phyloP scores from a whole-genome alignment of 768 basidiomycete species.

The Termitomyces bulborhizus region DNA sequence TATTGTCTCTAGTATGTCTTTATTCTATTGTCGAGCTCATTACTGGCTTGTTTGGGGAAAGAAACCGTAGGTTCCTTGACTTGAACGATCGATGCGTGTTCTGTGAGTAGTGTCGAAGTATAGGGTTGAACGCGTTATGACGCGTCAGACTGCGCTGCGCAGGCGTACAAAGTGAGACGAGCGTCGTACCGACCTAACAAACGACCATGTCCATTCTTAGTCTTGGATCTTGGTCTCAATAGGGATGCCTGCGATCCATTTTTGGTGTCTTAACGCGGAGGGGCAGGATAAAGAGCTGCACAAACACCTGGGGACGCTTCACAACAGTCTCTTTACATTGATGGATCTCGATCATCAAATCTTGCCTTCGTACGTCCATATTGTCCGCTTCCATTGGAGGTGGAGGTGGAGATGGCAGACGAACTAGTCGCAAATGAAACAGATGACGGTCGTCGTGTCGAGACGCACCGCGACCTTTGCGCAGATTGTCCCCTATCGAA shows the following conservation, averaged over 20 bases:
- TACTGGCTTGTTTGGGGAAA: no score
- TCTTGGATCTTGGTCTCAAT: conserved; percentile 21
- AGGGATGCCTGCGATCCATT: conserved; percentile 83
- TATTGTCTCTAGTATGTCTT: no score
- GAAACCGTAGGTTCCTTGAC: no score
- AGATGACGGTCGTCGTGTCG: conserved; percentile 13
- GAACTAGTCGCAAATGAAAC: not conserved
- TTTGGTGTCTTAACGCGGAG: conserved; percentile 66
- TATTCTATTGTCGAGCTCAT: no score
- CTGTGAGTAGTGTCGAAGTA: no score
- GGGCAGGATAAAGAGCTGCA: conserved; percentile 72
- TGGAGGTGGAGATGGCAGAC: not conserved
- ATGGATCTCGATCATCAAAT: conserved; percentile 54
- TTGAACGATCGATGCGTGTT: no score
- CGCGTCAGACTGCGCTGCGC: conserved; percentile 12
- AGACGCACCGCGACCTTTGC: not conserved
- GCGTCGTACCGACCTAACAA: conserved; percentile 48
- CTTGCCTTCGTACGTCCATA: conserved; percentile 12
- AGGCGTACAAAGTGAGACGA: conserved; percentile 29
- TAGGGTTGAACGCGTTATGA: no score
- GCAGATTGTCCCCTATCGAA: not conserved
- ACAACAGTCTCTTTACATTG: conserved; percentile 69
- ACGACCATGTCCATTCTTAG: conserved; percentile 38
- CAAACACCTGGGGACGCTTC: conserved; percentile 53
- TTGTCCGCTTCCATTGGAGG: not conserved